Conservation (phyloP, 2,329 filamentous ascomycete species). For the Atkinsonella hypoxylon region DNA sequence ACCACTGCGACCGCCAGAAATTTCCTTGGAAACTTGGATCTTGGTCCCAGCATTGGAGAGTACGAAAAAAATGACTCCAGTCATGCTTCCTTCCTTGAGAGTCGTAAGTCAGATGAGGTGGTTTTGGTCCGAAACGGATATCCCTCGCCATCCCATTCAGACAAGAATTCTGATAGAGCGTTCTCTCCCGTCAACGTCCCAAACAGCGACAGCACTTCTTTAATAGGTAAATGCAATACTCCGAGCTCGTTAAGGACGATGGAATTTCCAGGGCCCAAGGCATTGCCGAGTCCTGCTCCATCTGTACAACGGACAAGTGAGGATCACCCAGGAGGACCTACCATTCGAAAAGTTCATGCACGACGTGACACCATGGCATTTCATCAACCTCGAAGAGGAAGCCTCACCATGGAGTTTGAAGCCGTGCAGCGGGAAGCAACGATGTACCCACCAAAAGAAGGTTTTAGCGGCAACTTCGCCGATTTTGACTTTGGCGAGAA, state of each 20-base stretch:
- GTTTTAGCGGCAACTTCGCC: constrained; percentile 25
- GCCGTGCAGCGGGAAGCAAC: constrained; percentile 10
- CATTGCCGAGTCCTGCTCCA: constrained; percentile 30
- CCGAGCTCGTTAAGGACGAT: constrained; percentile 17
- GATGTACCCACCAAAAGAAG: constrained; percentile 17
- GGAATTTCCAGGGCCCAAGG: constrained; percentile 10
- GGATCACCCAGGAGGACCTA: constrained; percentile 28
- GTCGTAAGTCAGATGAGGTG: not conserved
- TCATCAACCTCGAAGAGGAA: constrained; percentile 31
- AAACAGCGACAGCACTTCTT: constrained; percentile 8
- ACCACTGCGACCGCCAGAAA: constrained; percentile 18
- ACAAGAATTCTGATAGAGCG: constrained; percentile 14
- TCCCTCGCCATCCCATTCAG: constrained; percentile 27
- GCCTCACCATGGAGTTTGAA: constrained; percentile 31
- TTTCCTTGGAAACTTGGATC: constrained; percentile 29
- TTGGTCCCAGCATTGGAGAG: constrained; percentile 15
- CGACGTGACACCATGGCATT: constrained; percentile 39
- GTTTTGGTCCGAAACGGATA: constrained; percentile 12
- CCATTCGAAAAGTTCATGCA: constrained; percentile 36
- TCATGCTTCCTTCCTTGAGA: not conserved
- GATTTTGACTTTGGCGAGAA: constrained; percentile 26
- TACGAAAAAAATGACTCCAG: not conserved
- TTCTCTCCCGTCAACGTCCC: constrained; percentile 11
- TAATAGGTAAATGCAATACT: constrained; percentile 12
- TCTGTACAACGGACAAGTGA: constrained; percentile 26